Conservation (phyloP, 305 asterid genomes). For the Fraxinus angustifolia region DNA sequence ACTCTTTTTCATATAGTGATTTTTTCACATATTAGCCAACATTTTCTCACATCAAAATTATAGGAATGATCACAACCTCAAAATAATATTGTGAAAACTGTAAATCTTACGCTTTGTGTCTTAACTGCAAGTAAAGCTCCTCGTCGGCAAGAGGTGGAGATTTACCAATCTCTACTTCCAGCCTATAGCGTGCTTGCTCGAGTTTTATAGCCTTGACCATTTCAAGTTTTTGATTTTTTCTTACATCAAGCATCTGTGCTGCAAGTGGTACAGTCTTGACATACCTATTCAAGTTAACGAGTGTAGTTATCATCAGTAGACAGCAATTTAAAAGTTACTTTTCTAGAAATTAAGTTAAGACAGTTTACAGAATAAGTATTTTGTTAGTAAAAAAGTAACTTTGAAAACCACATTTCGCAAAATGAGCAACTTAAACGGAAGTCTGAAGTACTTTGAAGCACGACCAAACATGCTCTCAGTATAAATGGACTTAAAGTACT, state of each 20-base stretch:
- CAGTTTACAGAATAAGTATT: background rate
- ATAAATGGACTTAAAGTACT: background rate
- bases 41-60: background rate
- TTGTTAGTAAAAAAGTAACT: background rate
- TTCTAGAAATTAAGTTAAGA: background rate
- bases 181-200: constrained; percentile 78
- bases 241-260: constrained; percentile 78
- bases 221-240: constrained; percentile 78
- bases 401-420: background rate
- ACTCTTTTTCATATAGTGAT: background rate
- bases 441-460: background rate
- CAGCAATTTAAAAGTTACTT: constrained; percentile 20
- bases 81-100: background rate
- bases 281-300: constrained; percentile 58
- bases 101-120: constrained; percentile 72
- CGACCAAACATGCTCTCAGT: background rate
- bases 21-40: background rate
- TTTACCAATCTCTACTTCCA: constrained; percentile 96
- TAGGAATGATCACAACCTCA: background rate
- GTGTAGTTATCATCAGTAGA: background rate
- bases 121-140: constrained; percentile 70
- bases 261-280: constrained; percentile 94
- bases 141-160: constrained; percentile 92
- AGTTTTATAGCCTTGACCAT: constrained; percentile 69
- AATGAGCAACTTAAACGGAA: background rate